phyloP scores from a whole-genome alignment of 164 flowering plant genomes.

The Macadamia integrifolia region DNA sequence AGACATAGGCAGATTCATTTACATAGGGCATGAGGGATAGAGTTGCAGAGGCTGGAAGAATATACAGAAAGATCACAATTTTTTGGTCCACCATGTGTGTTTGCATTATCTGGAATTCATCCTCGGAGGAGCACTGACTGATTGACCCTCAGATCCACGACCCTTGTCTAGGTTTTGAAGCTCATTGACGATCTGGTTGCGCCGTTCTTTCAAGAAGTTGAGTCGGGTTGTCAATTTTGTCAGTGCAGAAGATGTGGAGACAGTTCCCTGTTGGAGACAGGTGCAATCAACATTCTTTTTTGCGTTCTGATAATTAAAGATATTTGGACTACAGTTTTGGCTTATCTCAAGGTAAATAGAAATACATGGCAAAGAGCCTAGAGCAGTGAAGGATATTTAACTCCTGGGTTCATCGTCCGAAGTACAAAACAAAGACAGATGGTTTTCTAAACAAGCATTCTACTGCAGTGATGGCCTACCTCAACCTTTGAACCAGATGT shows the following conservation, averaged over 20 bases:
- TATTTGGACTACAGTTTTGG: not conserved
- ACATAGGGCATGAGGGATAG: not conserved
- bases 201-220: slow-evolving; percentile 71
- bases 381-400: not conserved
- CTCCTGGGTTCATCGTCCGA: not conserved
- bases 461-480: slow-evolving; percentile 22
- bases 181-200: slow-evolving; percentile 64
- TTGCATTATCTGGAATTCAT: slow-evolving; percentile 19
- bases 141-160: slow-evolving; percentile 10
- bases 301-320: slow-evolving; percentile 2
- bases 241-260: slow-evolving; percentile 53
- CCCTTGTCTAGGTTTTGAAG: slow-evolving; percentile 43
- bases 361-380: not conserved
- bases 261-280: slow-evolving; percentile 39
- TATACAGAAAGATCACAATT: slow-evolving; percentile 3
- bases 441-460: no score
- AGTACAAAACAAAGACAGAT: slow-evolving; percentile 3
- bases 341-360: not conserved
- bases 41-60: not conserved
- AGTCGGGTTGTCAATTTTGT: slow-evolving; percentile 70
- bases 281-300: slow-evolving; percentile 1
- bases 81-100: not conserved
- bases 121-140: slow-evolving; percentile 8
- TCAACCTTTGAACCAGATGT: slow-evolving; percentile 34
- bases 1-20: not conserved